phyloP scores from a whole-genome alignment of 2,329 filamentous ascomycete species.

The Sarocladium strictum region DNA sequence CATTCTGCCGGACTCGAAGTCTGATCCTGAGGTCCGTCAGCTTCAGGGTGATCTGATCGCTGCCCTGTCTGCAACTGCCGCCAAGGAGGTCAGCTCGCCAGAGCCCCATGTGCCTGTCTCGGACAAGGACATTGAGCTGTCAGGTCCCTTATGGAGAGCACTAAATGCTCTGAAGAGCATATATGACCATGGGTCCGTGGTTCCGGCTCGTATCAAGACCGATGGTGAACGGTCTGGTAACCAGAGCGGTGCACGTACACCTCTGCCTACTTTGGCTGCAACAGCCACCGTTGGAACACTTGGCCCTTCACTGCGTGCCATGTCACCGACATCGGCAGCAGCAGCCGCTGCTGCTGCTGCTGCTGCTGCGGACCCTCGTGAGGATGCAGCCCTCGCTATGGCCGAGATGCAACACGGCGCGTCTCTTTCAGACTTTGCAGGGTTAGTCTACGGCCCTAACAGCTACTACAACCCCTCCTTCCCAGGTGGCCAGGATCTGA shows the following conservation, averaged over 20 bases:
- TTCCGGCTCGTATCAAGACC: slow-evolving; percentile 42
- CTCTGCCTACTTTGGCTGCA: slow-evolving; percentile 24
- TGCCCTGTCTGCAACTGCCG: slow-evolving; percentile 57
- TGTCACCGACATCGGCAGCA: slow-evolving; percentile 14
- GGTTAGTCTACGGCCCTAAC: slow-evolving; percentile 22
- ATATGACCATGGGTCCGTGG: slow-evolving; percentile 57
- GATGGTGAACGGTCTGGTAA: slow-evolving; percentile 41
- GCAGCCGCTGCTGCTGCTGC: slow-evolving; percentile 17
- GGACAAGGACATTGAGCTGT: slow-evolving; percentile 56
- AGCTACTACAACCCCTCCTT: slow-evolving; percentile 7
- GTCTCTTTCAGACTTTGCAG: slow-evolving; percentile 37
- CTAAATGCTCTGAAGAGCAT: slow-evolving; percentile 58
- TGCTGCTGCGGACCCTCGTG: slow-evolving; percentile 42
- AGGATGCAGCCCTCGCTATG: slow-evolving; percentile 59
- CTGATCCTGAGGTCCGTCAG: slow-evolving; percentile 56
- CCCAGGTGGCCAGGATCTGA: slow-evolving; percentile 12
- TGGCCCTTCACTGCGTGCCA: neutral
- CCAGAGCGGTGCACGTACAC: slow-evolving; percentile 40
- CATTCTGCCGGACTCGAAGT: slow-evolving; percentile 57
- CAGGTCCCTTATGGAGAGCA: slow-evolving; percentile 55
- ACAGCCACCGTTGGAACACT: slow-evolving; percentile 16
- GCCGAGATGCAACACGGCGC: slow-evolving; percentile 57
- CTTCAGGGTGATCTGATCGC: slow-evolving; percentile 59
- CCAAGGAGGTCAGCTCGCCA: slow-evolving; percentile 52
- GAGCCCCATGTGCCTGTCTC: slow-evolving; percentile 47